Evolutionary conservation across 108 stramenopile genomes (phyloP), one percentile per base, ranked within the genome.

Genomic region (Cafeteria roenbergensis): DNA sequence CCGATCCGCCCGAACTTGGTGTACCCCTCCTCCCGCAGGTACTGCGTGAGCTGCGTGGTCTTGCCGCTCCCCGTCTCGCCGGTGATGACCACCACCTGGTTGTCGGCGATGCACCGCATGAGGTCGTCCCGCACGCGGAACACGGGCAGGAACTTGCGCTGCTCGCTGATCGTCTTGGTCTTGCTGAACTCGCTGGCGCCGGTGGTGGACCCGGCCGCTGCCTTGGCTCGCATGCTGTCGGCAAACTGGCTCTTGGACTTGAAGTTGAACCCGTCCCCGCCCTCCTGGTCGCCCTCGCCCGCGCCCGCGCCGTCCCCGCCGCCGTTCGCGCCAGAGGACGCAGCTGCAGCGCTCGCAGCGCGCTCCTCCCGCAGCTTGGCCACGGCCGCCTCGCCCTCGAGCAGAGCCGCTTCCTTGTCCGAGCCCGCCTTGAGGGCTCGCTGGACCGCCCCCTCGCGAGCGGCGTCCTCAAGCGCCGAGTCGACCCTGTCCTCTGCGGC

Each of bases 21-120:
- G 61, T 87, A 90, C 29, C 93, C 92, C 66, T 90, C 93, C 71
- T 99, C 97, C 75, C 87, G 84, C 21, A 99, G 70, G 73, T 94
- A 99, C 69, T 99, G 97, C 12, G 91, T 93, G 56, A 99, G 75
- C 70, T 99, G 97, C 27, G 97, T 99, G 24, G 94, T 99, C 71
- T 96, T 90, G 25, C 88, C 87, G 34, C 68, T 68, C 26, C 92
- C 92, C 27, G 96, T 98, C 66, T 98, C 94, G 28, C 92, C 92
- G 33, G 90, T 89, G 50, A 90, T 84, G 58, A 98, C 85, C 17
- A 93, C 85, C 65, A 95, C 88, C 59, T 83, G 92, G 69, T 97
- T 92, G 65, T 95, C 93, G 9, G 89, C 78, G 62, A 97, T 76
- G 8, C 91, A 85, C 34, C 84, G 80, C 30, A 97, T 65, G 8